A percentile compares a stretch with the other conserved stretches of the same genome.
Evolutionary conservation across 345 rosid species (phyloP).

Genomic region (Moricandia arvensis): DNA sequence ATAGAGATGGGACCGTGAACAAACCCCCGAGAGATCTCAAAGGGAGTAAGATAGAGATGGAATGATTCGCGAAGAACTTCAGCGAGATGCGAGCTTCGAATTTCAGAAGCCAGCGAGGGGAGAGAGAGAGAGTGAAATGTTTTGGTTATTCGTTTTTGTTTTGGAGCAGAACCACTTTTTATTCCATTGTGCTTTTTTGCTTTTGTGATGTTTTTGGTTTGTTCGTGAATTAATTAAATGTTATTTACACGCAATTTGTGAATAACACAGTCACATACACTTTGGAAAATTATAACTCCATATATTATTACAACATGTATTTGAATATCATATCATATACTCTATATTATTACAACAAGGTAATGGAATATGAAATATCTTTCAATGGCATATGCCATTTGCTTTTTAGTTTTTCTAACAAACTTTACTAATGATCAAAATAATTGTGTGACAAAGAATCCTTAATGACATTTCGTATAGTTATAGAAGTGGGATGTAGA

Average conservation of each 20-base stretch:
- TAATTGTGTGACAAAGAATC: too few species aligned
- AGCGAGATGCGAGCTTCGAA: conserved; percentile 31
- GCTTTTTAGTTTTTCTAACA: too few species aligned
- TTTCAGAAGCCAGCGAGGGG: conserved; percentile 31
- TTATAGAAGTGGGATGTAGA: too few species aligned
- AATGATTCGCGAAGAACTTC: conserved; percentile 14
- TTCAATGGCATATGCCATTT: too few species aligned
- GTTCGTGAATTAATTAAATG: conserved; percentile 17
- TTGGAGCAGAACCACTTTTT: conserved; percentile 16
- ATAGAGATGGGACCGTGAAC: conserved; percentile 16
- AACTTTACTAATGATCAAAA: too few species aligned
- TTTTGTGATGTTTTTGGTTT: conserved; percentile 16
- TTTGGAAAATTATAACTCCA: neutral
- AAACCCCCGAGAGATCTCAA: neutral
- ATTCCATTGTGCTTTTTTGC: conserved; percentile 31
- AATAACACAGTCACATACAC: conserved; percentile 38
- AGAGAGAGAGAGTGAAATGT: neutral
- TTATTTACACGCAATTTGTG: conserved; percentile 23
- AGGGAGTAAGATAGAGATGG: neutral
- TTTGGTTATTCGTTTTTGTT: neutral
- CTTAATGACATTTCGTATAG: too few species aligned
- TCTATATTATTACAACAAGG: too few species aligned
- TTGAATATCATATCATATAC: neutral
- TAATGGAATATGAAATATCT: too few species aligned
- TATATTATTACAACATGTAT: conserved; percentile 14